Base-by-base conservation (phyloP, 805 yeast genomes). In the Wickerhamomyces ciferrii region DNA sequence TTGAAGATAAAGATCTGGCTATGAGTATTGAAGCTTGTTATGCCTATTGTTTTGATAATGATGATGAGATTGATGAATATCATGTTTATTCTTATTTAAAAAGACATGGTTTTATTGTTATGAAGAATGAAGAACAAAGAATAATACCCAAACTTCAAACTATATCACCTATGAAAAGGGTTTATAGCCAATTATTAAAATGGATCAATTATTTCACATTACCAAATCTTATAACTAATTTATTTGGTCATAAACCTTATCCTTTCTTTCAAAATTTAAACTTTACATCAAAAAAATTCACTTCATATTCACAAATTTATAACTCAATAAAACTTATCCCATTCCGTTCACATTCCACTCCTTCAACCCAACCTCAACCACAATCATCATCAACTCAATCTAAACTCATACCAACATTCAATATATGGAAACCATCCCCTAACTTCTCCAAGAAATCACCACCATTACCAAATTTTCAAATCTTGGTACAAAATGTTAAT, bases 401-500 rank as follows among this genome's bases (percentile, higher is more conserved):
- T 50, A 56, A 42, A 24, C 43, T 21, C 62, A 56, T 47, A 51
- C 62, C 84, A 3, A 68, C 77, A 0, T 90, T 71, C 55, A 73
- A 84, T 55, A 86, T 87, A 3, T 91, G 97, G 96, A 89, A 87
- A 60, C 97, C 98, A 2, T 69, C 74, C 2, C 74, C 86, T 0
- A 65, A 69, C 3, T 91, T 86, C 67, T 82, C 81, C 48, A 89
- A 89, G 54, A 81, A 79, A 31, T 55, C 59, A 20, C 95, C 96
- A 1, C 81, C 84, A 0, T 41, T 58, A 2, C 96, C 97, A 1
- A 91, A 91, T 61, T 91, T 78, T 60, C 88, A 83, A 54, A 65
- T 92, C 1, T 71, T 78, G 2, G 78, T 88, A 0, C 71, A 79
- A 15, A 76, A 80, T 48, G 71, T 77, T 4, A 68, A 67, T 11